Conservation (phyloP, 371 early-diverging fungal species). For the Cokeromyces recurvatus region DNA sequence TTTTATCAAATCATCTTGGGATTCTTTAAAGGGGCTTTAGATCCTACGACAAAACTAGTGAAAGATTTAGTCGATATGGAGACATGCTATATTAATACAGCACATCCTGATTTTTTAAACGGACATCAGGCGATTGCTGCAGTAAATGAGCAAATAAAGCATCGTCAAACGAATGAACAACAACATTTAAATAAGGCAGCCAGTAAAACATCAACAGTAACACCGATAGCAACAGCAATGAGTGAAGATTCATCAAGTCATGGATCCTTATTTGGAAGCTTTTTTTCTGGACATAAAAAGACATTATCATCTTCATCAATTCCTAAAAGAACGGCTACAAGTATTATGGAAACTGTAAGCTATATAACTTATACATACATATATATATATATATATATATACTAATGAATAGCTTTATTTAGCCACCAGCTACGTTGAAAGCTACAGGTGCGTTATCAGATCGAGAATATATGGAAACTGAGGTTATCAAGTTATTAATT, state of each 20-base stretch:
- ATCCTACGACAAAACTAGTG: slow-evolving; percentile 94
- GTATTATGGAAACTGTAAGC: slow-evolving; percentile 69
- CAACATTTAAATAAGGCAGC: too few species aligned
- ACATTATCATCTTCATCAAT: too few species aligned
- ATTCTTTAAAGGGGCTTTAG: slow-evolving; percentile 84
- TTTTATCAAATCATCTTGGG: slow-evolving; percentile 87
- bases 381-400: too few species aligned
- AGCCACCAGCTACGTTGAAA: slow-evolving; percentile 93
- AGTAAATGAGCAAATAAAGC: slow-evolving; percentile 84
- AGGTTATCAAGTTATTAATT: slow-evolving; percentile 96
- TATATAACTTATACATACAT: too few species aligned
- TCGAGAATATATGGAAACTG: slow-evolving; percentile 95
- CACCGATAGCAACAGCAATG: slow-evolving; percentile 24
- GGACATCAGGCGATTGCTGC: slow-evolving; percentile 95
- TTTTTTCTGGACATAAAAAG: slow-evolving; percentile 80
- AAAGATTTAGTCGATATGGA: slow-evolving; percentile 90
- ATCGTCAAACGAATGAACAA: slow-evolving; percentile 40
- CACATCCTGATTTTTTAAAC: slow-evolving; percentile 96
- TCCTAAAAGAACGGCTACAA: slow-evolving; percentile 54
- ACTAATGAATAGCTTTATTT: too few species aligned
- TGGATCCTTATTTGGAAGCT: slow-evolving; percentile 93
- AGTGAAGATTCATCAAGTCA: slow-evolving; percentile 14
- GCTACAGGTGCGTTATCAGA: slow-evolving; percentile 94
- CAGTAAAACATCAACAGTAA: slow-evolving; percentile 36
- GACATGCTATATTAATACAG: slow-evolving; percentile 96